phyloP scores from a whole-genome alignment of 257 asterid genomes.

The Petrea volubilis region DNA sequence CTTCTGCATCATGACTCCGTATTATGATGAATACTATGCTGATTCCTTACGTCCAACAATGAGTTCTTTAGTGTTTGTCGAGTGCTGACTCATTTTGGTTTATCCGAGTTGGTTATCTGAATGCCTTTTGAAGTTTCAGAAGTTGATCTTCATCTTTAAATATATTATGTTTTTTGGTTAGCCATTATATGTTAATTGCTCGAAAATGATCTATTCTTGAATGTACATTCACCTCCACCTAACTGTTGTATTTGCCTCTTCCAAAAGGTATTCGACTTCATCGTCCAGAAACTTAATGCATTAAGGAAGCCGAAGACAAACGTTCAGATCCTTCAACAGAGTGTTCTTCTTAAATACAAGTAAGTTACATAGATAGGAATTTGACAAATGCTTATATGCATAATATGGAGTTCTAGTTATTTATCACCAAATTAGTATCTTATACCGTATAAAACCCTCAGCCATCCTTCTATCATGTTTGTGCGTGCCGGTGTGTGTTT shows the following conservation, averaged over 20 bases:
- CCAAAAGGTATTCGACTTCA: slow-evolving; percentile 79
- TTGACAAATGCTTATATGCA: slow-evolving; percentile 9
- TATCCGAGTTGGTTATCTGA: background rate
- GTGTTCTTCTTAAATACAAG: slow-evolving; percentile 97
- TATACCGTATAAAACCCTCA: background rate
- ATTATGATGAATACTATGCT: background rate
- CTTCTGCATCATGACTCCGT: background rate
- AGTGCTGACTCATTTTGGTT: slow-evolving; percentile 2
- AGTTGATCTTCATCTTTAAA: slow-evolving; percentile 15
- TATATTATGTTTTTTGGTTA: slow-evolving; percentile 19
- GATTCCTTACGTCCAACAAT: background rate
- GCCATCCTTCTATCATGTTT: background rate
- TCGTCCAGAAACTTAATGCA: slow-evolving; percentile 90
- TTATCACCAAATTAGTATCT: background rate
- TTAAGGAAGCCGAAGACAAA: slow-evolving; percentile 98
- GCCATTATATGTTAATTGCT: slow-evolving; percentile 17
- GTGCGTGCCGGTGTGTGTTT: background rate
- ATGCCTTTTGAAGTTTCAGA: slow-evolving; percentile 6
- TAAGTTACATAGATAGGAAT: slow-evolving; percentile 42
- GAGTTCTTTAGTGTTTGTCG: slow-evolving; percentile 7
- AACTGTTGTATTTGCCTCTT: slow-evolving; percentile 29
- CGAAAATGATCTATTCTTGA: slow-evolving; percentile 2
- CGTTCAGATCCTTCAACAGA: slow-evolving; percentile 98
- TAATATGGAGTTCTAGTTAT: background rate
- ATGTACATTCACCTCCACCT: slow-evolving; percentile 17